phyloP scores from a whole-genome alignment of 108 stramenopile species.

The Stephanodiscus minutulus region DNA sequence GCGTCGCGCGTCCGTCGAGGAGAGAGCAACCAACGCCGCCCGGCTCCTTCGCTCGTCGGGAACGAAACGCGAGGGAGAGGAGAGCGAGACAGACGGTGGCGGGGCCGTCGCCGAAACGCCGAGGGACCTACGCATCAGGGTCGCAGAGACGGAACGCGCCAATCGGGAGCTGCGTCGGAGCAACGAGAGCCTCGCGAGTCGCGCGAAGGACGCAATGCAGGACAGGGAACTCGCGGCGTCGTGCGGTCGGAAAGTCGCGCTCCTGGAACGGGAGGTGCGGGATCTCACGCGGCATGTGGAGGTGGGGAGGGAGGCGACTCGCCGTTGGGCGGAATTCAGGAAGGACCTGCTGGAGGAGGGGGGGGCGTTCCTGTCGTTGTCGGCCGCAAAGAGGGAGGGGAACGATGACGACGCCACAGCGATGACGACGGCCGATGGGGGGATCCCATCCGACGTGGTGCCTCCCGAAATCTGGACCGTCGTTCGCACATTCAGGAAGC shows the following conservation, averaged over 20 bases:
- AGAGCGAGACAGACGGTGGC: slow-evolving; percentile 11
- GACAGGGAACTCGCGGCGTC: slow-evolving; percentile 54
- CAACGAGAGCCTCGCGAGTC: slow-evolving; percentile 46
- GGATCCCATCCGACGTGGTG: slow-evolving; percentile 2
- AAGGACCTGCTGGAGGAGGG: slow-evolving; percentile 45
- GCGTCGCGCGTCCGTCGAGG: slow-evolving; percentile 12
- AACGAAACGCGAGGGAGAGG: slow-evolving; percentile 3
- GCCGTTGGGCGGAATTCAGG: slow-evolving; percentile 60
- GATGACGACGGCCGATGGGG: not conserved
- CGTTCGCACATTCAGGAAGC: slow-evolving; percentile 47
- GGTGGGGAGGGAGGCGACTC: slow-evolving; percentile 38
- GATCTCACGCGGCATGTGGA: slow-evolving; percentile 32
- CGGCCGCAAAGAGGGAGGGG: not conserved
- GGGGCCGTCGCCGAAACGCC: slow-evolving; percentile 16
- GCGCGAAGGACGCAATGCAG: slow-evolving; percentile 47
- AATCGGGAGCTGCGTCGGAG: slow-evolving; percentile 65
- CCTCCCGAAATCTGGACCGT: slow-evolving; percentile 68
- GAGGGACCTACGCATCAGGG: slow-evolving; percentile 51
- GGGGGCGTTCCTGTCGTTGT: slow-evolving; percentile 3
- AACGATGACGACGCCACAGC: slow-evolving; percentile 10
- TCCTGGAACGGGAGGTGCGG: slow-evolving; percentile 56
- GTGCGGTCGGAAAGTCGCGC: slow-evolving; percentile 39
- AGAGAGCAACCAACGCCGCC: slow-evolving; percentile 22
- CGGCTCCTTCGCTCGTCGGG: slow-evolving; percentile 2
- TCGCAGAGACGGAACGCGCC: slow-evolving; percentile 77